Base-by-base conservation (phyloP, 768 basidiomycete species). In the Lactarius trivialis region DNA sequence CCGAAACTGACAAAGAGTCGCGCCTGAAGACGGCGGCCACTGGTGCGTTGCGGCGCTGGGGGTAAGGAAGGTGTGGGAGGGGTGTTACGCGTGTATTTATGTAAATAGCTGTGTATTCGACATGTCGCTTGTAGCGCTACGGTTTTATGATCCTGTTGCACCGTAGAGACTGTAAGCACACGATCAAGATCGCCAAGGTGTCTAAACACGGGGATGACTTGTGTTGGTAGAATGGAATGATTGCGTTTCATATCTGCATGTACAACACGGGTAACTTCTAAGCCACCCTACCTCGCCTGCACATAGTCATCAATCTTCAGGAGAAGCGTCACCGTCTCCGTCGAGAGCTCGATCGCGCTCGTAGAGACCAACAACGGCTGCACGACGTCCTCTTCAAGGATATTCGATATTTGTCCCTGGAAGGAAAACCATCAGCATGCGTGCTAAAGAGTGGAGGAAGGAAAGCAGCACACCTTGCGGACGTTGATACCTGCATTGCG, bases 401-500 rank as follows among this genome's bases (percentile, higher is more conserved):
- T 98, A 76, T 99, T 97, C 28, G 93, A 95, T 69, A 99, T 96
- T 69, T 96, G 79, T 14, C 97, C 96, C 93, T 95, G 21, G 45
- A 14, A 45, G 7, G 4, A n/a, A 43, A 43, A 12, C n/a, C 41
- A n/a, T 48, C 45, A 48, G 45, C 24, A 48, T 6, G 21, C 12
- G 2, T 14, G 24, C 6, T 12, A 24, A 12, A 45, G n/a, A n/a
- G n/a, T 21, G 11, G 11, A 60, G 7, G 6, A 14, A 17, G 36
- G 17, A 30, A 2, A 7, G 32, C 9, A 56, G 52, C 82, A 48
- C 69, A 93, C 94, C 80, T 95, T 98, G 69, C 96, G 86, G 65
- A 99, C 94, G 73, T 98, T 99, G 75, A 99, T 98, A 34, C 97
- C 97, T 30, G 97, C 95, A 68, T 88, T 93, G 65, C 83, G 82